Base-by-base conservation (phyloP, 306 rosid species). In the Vigna unguiculata region DNA sequence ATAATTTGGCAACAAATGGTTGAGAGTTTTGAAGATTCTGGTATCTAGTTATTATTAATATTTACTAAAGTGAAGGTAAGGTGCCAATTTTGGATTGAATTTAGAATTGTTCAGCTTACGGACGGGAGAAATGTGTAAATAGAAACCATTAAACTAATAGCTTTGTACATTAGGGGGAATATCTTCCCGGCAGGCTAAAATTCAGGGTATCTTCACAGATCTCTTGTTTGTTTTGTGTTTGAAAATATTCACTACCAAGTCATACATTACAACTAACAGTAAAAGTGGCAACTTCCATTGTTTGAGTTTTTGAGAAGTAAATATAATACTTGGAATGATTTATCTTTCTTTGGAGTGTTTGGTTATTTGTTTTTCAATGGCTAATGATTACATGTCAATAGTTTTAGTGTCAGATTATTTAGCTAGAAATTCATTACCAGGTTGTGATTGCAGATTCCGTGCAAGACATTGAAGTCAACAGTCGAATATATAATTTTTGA, bases 1-100 rank as follows among this genome's bases (percentile, higher is more conserved):
- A 38, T 36, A 46, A 36, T 40, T 64, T 64, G 47, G 47, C 17
- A 38, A 20, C 6, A 17, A 64, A 36, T 17, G 48, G 21, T 36
- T 64, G 17, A 64, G 17, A 38, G 40, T 12, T 10, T 64, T 64
- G 32, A 38, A 64, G n/a, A 40, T 63, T 36, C 51, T 63, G 49
- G 30, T 9, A 10, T 15, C 28, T 36, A 63, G 1, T 38, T 64
- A 19, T 40, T 12, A 64, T 64, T 10, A 36, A 25, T 12, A 0
- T 34, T 38, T 40, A 63, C 5, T 38, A 4, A 62, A 62, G 2
- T 62, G 47, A 62, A n/a, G 45, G 30, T 22, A 30, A 60, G 45
- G 45, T 0, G 14, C 5, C 45, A 16, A 60, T 30, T 60, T 32
- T 16, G 45, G 45, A 5, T 16, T 60, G 20, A 59, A 57, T 24